Percentiles rank a stretch among this genome's conserved stretches.
These are phyloP conservation scores for Lolium rigidum DNA, from an alignment of 176 grass and related monocot genomes.

Conservation along the genomic window DNA sequence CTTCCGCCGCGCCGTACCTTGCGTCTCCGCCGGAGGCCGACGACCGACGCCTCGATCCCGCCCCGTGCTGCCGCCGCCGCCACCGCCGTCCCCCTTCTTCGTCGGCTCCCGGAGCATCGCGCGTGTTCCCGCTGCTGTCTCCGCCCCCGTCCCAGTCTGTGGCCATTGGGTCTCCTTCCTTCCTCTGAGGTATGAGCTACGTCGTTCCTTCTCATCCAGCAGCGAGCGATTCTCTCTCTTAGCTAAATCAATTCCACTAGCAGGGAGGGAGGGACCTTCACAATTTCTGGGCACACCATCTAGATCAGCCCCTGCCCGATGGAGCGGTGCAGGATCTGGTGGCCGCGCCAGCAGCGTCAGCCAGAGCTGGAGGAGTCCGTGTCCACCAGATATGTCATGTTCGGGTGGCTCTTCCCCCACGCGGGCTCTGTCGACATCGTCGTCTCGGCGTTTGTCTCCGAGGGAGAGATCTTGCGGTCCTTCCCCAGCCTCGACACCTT, in stretches of 20 bases:
- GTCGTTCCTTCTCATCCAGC: neutral
- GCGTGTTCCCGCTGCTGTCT: neutral
- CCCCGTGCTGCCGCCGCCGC: neutral
- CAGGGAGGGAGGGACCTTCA: neutral
- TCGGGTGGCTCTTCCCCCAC: slow-evolving; percentile 49
- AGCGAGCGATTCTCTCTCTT: neutral
- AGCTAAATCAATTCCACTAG: neutral
- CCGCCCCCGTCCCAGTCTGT: neutral
- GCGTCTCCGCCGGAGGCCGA: neutral
- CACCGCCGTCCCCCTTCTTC: neutral
- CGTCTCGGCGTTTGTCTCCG: slow-evolving; percentile 24
- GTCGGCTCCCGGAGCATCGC: neutral
- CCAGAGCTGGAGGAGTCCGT: neutral
- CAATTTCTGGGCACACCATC: neutral
- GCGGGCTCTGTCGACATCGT: slow-evolving; percentile 35
- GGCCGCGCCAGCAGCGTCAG: slow-evolving; percentile 41
- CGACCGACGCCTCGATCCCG: neutral
- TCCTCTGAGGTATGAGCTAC: neutral
- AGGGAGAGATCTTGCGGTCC: slow-evolving; percentile 42
- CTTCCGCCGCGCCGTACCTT: neutral
- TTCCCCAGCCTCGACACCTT: slow-evolving; percentile 37
- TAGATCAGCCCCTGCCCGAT: neutral
- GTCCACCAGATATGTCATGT: slow-evolving; percentile 4
- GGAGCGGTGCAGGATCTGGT: slow-evolving; percentile 56
- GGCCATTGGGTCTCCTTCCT: neutral